phyloP scores from a whole-genome alignment of 108 stramenopile genomes.

The Cyclotella sp. region DNA sequence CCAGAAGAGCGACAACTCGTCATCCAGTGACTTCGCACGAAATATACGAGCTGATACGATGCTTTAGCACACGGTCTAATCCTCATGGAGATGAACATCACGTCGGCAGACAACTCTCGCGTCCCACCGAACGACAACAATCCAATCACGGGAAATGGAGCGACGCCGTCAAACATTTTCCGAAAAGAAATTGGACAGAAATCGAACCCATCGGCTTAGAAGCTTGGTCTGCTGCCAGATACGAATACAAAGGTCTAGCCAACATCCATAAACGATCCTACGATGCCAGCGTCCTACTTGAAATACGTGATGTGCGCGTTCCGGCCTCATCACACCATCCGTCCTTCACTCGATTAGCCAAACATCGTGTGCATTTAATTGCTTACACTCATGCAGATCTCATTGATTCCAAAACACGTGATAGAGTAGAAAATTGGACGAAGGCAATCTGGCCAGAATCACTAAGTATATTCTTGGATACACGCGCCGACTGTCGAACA shows the following conservation, averaged over 20 bases:
- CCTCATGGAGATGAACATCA: background rate
- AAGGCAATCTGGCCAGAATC: conserved; percentile 17
- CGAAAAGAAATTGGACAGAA: conserved; percentile 1
- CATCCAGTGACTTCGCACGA: background rate
- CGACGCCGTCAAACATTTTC: background rate
- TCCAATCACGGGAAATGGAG: background rate
- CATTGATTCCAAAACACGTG: conserved; percentile 8
- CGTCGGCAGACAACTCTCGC: conserved; percentile 8
- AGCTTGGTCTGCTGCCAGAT: background rate
- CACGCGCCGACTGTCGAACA: background rate
- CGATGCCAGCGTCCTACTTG: conserved; percentile 29
- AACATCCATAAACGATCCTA: conserved; percentile 20
- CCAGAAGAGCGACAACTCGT: too few species aligned
- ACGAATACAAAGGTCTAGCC: conserved; percentile 12
- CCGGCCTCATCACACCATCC: conserved; percentile 38
- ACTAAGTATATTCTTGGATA: conserved; percentile 13
- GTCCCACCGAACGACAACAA: background rate
- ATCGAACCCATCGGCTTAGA: background rate
- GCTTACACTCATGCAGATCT: conserved; percentile 28
- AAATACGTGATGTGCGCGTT: conserved; percentile 27
- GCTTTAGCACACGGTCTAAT: background rate
- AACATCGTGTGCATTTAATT: conserved; percentile 23
- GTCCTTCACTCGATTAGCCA: conserved; percentile 30
- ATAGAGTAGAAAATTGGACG: conserved; percentile 17
- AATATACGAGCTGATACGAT: background rate